Percentiles rank a stretch among this genome's conserved stretches.
Conservation (phyloP, 2,329 filamentous ascomycete genomes). For the Epichloe aotearoae region DNA sequence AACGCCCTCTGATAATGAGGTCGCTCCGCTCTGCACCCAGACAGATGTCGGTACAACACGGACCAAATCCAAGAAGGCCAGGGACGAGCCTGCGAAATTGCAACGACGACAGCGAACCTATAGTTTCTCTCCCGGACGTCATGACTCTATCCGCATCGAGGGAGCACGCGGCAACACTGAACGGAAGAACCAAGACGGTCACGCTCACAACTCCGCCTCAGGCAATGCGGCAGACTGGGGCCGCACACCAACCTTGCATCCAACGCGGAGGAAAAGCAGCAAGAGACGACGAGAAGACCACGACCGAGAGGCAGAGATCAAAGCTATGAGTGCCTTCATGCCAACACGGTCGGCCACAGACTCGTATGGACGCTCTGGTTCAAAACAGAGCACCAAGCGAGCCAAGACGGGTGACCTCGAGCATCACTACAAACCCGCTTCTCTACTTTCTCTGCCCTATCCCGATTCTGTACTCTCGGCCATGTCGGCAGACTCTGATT, state of each 20-base stretch:
- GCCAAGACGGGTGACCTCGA: constrained; percentile 38
- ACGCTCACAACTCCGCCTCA: constrained; percentile 2
- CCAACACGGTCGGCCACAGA: constrained; percentile 51
- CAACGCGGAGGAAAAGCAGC: constrained; percentile 58
- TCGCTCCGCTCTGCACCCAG: constrained; percentile 22
- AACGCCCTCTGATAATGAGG: constrained; percentile 40
- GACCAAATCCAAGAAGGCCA: constrained; percentile 24
- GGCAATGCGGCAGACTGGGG: constrained; percentile 14
- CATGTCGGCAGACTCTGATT: constrained; percentile 62
- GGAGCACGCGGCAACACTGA: constrained; percentile 7
- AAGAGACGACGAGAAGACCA: constrained; percentile 65
- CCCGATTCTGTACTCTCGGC: constrained; percentile 64
- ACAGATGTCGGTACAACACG: constrained; percentile 17
- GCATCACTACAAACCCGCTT: constrained; percentile 48
- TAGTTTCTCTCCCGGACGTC: constrained; percentile 48
- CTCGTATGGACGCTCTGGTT: constrained; percentile 45
- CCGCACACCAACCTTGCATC: constrained; percentile 37
- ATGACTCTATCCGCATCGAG: constrained; percentile 37
- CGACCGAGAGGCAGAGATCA: constrained; percentile 76
- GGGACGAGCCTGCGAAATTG: constrained; percentile 33
- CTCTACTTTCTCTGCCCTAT: constrained; percentile 62
- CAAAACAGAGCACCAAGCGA: constrained; percentile 53
- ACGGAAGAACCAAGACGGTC: constrained; percentile 4
- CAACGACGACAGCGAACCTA: constrained; percentile 37
- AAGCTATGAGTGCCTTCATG: constrained; percentile 62